Evolutionary conservation across 176 grass and related monocot genomes (phyloP).

Genomic region (Stipa capillata): DNA sequence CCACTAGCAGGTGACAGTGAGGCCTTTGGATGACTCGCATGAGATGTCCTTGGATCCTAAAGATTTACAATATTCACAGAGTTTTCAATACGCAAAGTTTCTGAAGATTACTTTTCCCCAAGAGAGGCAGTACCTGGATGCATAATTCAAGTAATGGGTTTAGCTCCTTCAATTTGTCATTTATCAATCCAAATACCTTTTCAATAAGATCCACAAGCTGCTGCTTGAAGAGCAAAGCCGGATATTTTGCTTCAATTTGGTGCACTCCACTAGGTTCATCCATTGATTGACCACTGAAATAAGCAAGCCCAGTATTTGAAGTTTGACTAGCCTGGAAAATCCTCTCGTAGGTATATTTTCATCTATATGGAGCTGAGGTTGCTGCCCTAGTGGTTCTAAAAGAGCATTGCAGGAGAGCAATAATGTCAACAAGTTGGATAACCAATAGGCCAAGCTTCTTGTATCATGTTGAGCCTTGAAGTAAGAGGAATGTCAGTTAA

Average conservation of each 20-base stretch:
- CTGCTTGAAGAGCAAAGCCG: conserved; percentile 80
- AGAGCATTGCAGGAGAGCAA: conserved; percentile 52
- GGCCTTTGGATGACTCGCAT: conserved; percentile 25
- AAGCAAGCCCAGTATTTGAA: conserved; percentile 50
- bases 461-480: conserved; percentile 65
- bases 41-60: conserved; percentile 44
- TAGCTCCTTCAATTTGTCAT: conserved; percentile 68
- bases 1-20: conserved; percentile 16
- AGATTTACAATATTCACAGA: conserved; percentile 8
- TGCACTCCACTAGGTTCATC: conserved; percentile 29
- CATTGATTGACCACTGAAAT: conserved; percentile 38
- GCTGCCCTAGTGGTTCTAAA: conserved; percentile 47
- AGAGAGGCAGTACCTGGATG: conserved; percentile 53
- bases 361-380: conserved; percentile 40
- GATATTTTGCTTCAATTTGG: conserved; percentile 74
- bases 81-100: conserved; percentile 17
- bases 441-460: conserved; percentile 59
- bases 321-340: conserved; percentile 51
- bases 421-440: conserved; percentile 61
- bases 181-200: conserved; percentile 64
- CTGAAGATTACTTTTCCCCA: conserved; percentile 1
- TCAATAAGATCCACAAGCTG: conserved; percentile 76
- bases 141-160: conserved; percentile 71
- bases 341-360: conserved; percentile 51
- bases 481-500: conserved; percentile 38